Percentiles rank a stretch among this genome's conserved stretches.
phyloP scores from a whole-genome alignment of 2,329 filamentous ascomycete genomes.

The Ophiostoma populinum region DNA sequence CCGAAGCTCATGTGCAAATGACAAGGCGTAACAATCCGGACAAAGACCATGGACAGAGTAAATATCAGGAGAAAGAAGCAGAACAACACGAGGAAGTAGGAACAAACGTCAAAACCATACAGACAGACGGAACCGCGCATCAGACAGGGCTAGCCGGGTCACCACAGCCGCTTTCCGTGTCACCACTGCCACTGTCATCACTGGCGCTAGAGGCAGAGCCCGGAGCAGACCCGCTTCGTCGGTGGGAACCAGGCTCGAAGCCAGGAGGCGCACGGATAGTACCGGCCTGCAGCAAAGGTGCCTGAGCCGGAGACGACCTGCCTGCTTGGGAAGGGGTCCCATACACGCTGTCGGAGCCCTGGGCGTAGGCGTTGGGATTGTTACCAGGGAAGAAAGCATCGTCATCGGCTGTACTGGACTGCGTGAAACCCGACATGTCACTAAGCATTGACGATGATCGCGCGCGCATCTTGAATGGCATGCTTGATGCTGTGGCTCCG shows the following conservation, averaged over 20 bases:
- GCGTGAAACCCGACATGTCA: constrained; percentile 48
- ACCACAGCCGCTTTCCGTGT: constrained; percentile 27
- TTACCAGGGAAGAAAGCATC: constrained; percentile 16
- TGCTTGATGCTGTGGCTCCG: background rate
- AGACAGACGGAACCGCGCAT: background rate
- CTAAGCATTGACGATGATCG: constrained; percentile 52
- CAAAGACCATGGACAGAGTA: too few relatives aligned
- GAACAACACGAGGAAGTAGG: background rate
- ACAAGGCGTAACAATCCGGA: too few relatives aligned
- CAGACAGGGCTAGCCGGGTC: constrained; percentile 33
- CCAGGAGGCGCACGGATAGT: constrained; percentile 13
- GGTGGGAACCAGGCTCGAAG: constrained; percentile 7
- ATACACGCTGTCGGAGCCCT: background rate
- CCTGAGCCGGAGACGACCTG: constrained; percentile 4
- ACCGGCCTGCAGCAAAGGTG: constrained; percentile 6
- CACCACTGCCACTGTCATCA: constrained; percentile 28
- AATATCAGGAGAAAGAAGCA: background rate
- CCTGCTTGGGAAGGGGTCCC: too few relatives aligned
- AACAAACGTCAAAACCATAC: too few relatives aligned
- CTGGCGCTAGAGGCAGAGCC: constrained; percentile 19
- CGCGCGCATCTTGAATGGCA: constrained; percentile 26
- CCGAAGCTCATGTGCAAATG: too few relatives aligned
- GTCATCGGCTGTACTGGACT: constrained; percentile 38
- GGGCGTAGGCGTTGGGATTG: too few relatives aligned
- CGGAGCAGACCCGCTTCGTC: constrained; percentile 15